Base-by-base conservation (phyloP, 768 basidiomycete genomes). In the Vishniacozyma victoriae region DNA sequence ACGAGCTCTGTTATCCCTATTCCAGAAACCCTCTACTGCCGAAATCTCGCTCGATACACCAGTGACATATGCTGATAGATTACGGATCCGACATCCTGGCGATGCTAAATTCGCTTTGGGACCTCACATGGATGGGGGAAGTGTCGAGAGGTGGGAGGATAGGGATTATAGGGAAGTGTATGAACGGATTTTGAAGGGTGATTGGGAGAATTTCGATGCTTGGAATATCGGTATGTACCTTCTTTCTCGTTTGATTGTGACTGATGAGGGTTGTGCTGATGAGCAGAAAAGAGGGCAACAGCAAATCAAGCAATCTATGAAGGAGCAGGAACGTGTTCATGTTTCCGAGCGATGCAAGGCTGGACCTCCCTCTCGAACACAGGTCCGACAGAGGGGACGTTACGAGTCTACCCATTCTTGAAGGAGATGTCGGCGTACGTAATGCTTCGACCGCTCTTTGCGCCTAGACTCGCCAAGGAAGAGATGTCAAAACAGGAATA, bases 21-120 rank as follows among this genome's bases (percentile, higher is more conserved):
- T 78, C 36, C 74, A 78, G 2, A 73, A 78, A 44, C 67, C 76
- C 1, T 52, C 60, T 23, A 67, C 77, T 22, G 27, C 44, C 0
- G 66, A 72, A 22, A 68, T 83, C 46, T 75, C 74, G 48, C 75
- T 85, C 23, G 57, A 70, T 11, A 80, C 76, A 2, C 84, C 85
- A 0, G 70, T 87, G n/a, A 80, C 81, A 1, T 88, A 88, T 68
- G 84, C 80, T 50, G 86, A 89, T 70, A 77, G 86, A 5, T 72
- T 87, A 11, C 77, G 85, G 2, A 84, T 87, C 39, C 78, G 87
- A 4, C 77, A 76, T 23, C 84, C 85, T 0, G 87, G 86, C 0
- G 85, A 86, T 52, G 70, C 75, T 12, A 76, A 77, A 40, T 87
- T 87, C 61, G 77, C 80, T 0, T 72, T 87, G 2, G 84, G 81